A percentile compares a stretch with the other conserved stretches of the same genome.
phyloP scores from a whole-genome alignment of 225 moss, liverwort and hornwort species.

The Physcomitrium patens region DNA sequence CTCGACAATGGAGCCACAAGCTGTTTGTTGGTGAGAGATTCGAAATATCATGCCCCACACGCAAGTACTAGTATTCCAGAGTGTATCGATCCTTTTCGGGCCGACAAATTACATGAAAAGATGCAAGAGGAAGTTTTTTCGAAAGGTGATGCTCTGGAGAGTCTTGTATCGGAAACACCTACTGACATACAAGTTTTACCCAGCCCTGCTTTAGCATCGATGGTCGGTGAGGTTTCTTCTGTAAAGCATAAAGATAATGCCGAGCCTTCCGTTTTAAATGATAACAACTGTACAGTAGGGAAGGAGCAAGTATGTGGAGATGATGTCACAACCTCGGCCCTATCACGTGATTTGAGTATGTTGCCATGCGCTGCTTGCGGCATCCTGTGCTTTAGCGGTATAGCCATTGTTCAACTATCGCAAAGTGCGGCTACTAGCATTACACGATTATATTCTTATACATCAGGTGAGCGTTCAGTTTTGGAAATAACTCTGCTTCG shows the following conservation, averaged over 20 bases:
- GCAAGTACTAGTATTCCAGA: conserved; percentile 12
- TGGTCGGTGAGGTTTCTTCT: conserved; percentile 24
- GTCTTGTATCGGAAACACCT: conserved; percentile 27
- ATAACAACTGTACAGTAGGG: conserved; percentile 10
- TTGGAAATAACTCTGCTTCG: not conserved
- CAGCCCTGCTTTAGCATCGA: conserved; percentile 27
- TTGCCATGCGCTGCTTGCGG: conserved; percentile 96
- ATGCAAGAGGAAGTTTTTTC: conserved; percentile 28
- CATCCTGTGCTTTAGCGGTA: conserved; percentile 78
- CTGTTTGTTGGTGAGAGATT: conserved; percentile 71
- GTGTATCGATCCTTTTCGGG: conserved; percentile 9
- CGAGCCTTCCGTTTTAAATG: conserved; percentile 28
- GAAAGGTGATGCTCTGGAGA: conserved; percentile 33
- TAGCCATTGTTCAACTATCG: conserved; percentile 88
- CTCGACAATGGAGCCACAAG: conserved; percentile 67
- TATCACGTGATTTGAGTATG: conserved; percentile 82
- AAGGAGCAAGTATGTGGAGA: conserved; percentile 28
- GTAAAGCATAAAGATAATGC: conserved; percentile 29
- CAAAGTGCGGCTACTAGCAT: conserved; percentile 53
- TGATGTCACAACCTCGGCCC: conserved; percentile 35
- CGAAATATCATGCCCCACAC: conserved; percentile 37
- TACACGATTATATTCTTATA: conserved; percentile 41
- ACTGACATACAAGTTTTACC: conserved; percentile 28
- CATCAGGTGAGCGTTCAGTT: conserved; percentile 37
- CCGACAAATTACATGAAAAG: conserved; percentile 28